Evolutionary conservation across 257 asterid species (phyloP), one percentile per base, ranked within the genome.

Genomic region (Thymus quinquecostatus): DNA sequence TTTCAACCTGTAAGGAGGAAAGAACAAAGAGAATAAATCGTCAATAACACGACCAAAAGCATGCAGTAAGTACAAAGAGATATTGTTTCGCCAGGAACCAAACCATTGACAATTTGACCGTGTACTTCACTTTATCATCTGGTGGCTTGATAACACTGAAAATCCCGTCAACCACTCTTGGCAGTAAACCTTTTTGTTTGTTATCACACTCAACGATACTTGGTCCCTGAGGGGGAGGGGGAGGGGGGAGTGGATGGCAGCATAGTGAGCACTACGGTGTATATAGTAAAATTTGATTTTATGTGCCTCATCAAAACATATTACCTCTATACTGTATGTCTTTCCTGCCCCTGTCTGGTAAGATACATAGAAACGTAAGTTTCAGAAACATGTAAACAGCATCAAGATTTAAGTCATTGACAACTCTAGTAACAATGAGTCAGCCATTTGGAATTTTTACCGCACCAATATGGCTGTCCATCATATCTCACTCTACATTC

Each of bases 301-400:
- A 12, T 47, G 33, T 61, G 38, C 57, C 48, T 44, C 63, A 71
- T 78, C 65, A 75, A 65, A 21, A 51, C 64, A 44, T 38, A 70
- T 80, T 82, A 91, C 97, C 97, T 91, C 95, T 89, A 91, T 86
- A 85, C 87, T 88, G 82, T 91, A 91, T 61, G 96, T 88, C 88
- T 91, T 91, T 73, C 97, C 97, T 32, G 97, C 97, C 76, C 96
- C 96, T 64, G 97, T 91, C 97, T 91, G 91, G 66, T 38, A 73
- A 77, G 61, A 72, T 4, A 21, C 36, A 73, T 53, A 74, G 60
- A 65, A 81, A 58, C 66, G 43, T 59, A 28, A 66, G 54, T n/a
- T 75, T 64, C 30, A 41, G 50, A 66, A 33, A 33, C 41, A n/a
- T 47, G 64, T 65, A 21, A 65, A 54, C 53, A 55, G 45, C 64